phyloP scores from a whole-genome alignment of 345 rosid genomes.

The Lepidium didymum region DNA sequence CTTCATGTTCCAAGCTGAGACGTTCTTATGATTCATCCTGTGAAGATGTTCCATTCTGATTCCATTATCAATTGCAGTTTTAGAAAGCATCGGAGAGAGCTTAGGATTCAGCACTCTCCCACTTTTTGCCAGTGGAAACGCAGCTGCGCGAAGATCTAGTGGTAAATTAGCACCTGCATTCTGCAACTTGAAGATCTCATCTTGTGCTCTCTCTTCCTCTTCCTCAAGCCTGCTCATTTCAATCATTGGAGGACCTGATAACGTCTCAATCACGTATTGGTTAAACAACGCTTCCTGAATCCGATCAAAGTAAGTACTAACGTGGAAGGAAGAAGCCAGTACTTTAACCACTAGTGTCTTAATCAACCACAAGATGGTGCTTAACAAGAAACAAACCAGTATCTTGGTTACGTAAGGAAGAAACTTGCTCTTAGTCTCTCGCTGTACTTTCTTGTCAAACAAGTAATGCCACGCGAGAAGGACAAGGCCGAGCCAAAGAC shows the following conservation, averaged over 20 bases:
- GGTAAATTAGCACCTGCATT: conserved; percentile 58
- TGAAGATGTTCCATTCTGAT: conserved; percentile 62
- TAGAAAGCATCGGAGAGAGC: conserved; percentile 28
- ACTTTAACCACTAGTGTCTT: conserved; percentile 83
- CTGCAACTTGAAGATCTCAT: conserved; percentile 45
- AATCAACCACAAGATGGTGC: conserved; percentile 65
- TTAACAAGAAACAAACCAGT: conserved; percentile 57
- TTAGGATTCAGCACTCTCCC: conserved; percentile 37
- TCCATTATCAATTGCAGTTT: conserved; percentile 25
- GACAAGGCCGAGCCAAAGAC: conserved; percentile 74
- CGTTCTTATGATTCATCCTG: conserved; percentile 59
- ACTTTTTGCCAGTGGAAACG: conserved; percentile 36
- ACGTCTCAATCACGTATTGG: conserved; percentile 75
- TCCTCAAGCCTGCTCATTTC: conserved; percentile 45
- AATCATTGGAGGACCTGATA: conserved; percentile 70
- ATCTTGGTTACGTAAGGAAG: conserved; percentile 57
- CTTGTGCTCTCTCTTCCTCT: conserved; percentile 42
- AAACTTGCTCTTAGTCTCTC: conserved; percentile 21
- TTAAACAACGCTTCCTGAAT: conserved; percentile 76
- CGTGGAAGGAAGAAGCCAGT: conserved; percentile 83
- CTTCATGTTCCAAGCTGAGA: conserved; percentile 99
- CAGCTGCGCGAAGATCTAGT: conserved; percentile 47
- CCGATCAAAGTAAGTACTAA: conserved; percentile 84
- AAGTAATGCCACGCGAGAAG: conserved; percentile 62
- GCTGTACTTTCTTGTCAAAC: conserved; percentile 50